Conservation (phyloP, 2,329 filamentous ascomycete species). For the Diplodia mutila region DNA sequence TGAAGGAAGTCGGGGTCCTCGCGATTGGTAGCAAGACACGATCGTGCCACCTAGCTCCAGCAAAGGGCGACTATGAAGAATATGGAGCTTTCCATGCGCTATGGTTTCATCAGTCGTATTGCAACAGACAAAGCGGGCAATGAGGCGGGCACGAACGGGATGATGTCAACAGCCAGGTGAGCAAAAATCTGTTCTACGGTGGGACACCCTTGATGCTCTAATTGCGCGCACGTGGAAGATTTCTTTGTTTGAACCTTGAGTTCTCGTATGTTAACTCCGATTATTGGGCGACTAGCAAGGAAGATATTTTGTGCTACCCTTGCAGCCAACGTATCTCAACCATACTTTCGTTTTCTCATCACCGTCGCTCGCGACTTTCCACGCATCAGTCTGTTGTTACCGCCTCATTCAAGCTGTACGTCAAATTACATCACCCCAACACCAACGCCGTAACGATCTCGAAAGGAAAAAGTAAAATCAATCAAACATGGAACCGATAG, state of each 20-base stretch:
- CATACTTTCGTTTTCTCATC: not conserved
- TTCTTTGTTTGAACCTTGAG: conserved; percentile 5
- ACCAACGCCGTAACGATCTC: conserved; percentile 8
- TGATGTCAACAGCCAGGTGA: not conserved
- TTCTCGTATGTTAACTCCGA: not conserved
- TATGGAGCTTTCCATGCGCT: not conserved
- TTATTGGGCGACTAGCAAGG: not conserved
- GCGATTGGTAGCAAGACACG: not conserved
- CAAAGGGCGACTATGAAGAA: not conserved
- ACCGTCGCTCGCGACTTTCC: not conserved
- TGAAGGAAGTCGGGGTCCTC: no score
- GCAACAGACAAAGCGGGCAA: not conserved
- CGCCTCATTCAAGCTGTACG: not conserved
- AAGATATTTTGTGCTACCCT: conserved; percentile 1
- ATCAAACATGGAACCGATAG: conserved; percentile 12
- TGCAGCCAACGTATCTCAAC: not conserved
- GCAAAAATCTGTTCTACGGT: not conserved
- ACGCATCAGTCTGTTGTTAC: not conserved
- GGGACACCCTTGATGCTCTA: not conserved
- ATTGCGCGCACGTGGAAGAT: not conserved
- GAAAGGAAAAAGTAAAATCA: not conserved
- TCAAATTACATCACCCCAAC: not conserved
- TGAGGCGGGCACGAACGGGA: not conserved
- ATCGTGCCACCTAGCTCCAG: not conserved
- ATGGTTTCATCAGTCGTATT: not conserved